Base-by-base conservation (phyloP, 1,139 yeast genomes). In the Meyerozyma sp. region DNA sequence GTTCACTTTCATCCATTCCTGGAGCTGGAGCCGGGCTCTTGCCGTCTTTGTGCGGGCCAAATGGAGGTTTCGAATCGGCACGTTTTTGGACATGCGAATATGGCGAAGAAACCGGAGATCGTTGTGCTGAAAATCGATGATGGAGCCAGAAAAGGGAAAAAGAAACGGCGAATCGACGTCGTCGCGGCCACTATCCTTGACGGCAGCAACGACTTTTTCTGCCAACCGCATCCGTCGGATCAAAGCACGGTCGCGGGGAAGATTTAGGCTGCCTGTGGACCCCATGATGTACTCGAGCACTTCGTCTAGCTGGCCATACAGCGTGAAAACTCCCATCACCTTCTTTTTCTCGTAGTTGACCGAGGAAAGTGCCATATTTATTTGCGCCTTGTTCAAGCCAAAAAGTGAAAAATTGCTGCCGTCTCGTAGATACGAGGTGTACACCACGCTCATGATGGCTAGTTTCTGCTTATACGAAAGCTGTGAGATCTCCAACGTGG, bases 1-100 rank as follows among this genome's bases (percentile, higher is more conserved):
- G 32, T 61, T 57, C 13, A 71, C 45, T 21, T 57, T 56, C 57
- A 70, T 61, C 78, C 78, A 73, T 46, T 70, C 69, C 8, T 59
- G 51, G n/a, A 70, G 51, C 46, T 70, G 75, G 4, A 61, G 45
- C 36, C 61, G 54, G 2, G 63, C 56, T 38, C 53, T 13, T 32
- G 46, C 46, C 13, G 55, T 42, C 36, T 49, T 42, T 41, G 48
- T 46, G 42, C 49, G 29, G 13, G 46, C 46, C 32, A 48, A 42
- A 45, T 39, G 43, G 36, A 48, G 48, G 42, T 48, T 45, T 23
- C 43, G 46, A 13, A 34, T 34, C 46, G 32, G 32, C 43, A 41
- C 44, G 38, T 32, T 34, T 35, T 41, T 36, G 36, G 27, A 39
- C 45, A 23, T 40, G 40, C 20, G 32, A 37, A 25, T 21, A 16